Evolutionary conservation across 108 stramenopile genomes (phyloP).

Genomic region (Fragilaria radians): DNA sequence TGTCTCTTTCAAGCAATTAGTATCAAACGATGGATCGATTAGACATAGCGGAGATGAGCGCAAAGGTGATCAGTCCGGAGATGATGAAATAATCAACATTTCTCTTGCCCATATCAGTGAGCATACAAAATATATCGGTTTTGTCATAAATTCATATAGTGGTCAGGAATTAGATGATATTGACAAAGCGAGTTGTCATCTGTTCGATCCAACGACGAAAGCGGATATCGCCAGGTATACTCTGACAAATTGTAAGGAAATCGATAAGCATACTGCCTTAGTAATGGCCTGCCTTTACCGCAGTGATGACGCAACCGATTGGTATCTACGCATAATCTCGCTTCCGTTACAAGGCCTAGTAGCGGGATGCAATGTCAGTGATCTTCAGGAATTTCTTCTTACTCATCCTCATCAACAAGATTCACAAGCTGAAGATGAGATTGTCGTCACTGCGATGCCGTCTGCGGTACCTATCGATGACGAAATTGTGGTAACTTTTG

Average conservation of each 20-base stretch:
- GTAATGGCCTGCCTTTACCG: slow-evolving; percentile 35
- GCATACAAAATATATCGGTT: slow-evolving; percentile 22
- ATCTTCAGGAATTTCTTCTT: slow-evolving; percentile 10
- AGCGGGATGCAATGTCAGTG: slow-evolving; percentile 16
- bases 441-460: neutral
- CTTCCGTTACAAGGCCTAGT: slow-evolving; percentile 21
- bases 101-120: slow-evolving; percentile 21
- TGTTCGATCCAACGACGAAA: slow-evolving; percentile 28
- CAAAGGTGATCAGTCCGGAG: slow-evolving; percentile 31
- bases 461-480: neutral
- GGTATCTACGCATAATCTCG: slow-evolving; percentile 32
- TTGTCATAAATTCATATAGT: slow-evolving; percentile 41
- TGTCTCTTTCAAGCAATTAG: slow-evolving; percentile 25
- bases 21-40: slow-evolving; percentile 27
- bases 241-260: slow-evolving; percentile 22
- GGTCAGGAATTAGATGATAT: too few species aligned
- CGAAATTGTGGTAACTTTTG: neutral
- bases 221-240: slow-evolving; percentile 34
- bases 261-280: too few species aligned
- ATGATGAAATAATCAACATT: slow-evolving; percentile 37
- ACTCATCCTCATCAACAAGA: neutral
- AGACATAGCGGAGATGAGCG: slow-evolving; percentile 35
- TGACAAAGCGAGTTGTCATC: too few species aligned
- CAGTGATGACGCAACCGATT: slow-evolving; percentile 15
- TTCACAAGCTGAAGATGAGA: slow-evolving; percentile 6